Conservation (phyloP, 1,284 basidiomycete genomes). For the Irpex lacteus region DNA sequence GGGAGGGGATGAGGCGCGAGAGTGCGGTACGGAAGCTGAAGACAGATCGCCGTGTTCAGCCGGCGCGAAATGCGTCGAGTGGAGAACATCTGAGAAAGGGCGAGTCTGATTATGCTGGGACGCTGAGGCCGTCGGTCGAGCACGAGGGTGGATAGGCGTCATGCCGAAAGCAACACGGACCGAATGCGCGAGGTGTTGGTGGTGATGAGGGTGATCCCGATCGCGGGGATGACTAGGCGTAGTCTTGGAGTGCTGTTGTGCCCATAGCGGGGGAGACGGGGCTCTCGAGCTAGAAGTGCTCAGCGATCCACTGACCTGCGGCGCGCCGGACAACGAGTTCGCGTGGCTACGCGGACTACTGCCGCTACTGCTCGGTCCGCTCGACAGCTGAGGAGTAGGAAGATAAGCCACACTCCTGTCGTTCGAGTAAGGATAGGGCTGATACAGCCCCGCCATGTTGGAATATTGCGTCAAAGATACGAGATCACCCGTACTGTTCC, state of each 20-base stretch:
- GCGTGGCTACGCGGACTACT: slow-evolving; percentile 49
- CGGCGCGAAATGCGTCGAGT: slow-evolving; percentile 21
- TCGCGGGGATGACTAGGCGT: not conserved
- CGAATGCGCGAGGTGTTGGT: slow-evolving; percentile 73
- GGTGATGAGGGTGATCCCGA: slow-evolving; percentile 36
- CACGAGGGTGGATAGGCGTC: slow-evolving; percentile 69
- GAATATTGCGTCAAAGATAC: slow-evolving; percentile 16
- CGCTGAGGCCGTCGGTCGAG: slow-evolving; percentile 18
- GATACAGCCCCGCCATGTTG: slow-evolving; percentile 23
- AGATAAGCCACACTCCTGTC: slow-evolving; percentile 37
- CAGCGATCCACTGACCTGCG: slow-evolving; percentile 26
- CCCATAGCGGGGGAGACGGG: slow-evolving; percentile 42
- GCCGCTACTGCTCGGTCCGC: slow-evolving; percentile 55
- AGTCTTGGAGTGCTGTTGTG: slow-evolving; percentile 7
- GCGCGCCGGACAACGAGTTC: slow-evolving; percentile 31
- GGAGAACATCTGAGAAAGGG: slow-evolving; percentile 36
- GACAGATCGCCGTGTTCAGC: slow-evolving; percentile 20
- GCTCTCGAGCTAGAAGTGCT: slow-evolving; percentile 49
- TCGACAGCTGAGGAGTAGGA: slow-evolving; percentile 59
- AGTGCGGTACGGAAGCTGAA: slow-evolving; percentile 43
- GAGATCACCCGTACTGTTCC: slow-evolving; percentile 32
- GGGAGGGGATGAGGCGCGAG: slow-evolving; percentile 61
- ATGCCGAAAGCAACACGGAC: slow-evolving; percentile 85
- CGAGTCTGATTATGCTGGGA: slow-evolving; percentile 19
- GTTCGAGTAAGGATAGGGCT: slow-evolving; percentile 29